A percentile compares a stretch with the other conserved stretches of the same genome.
Conservation (phyloP, 306 rosid species). For the Gastrolobium bilobum region DNA sequence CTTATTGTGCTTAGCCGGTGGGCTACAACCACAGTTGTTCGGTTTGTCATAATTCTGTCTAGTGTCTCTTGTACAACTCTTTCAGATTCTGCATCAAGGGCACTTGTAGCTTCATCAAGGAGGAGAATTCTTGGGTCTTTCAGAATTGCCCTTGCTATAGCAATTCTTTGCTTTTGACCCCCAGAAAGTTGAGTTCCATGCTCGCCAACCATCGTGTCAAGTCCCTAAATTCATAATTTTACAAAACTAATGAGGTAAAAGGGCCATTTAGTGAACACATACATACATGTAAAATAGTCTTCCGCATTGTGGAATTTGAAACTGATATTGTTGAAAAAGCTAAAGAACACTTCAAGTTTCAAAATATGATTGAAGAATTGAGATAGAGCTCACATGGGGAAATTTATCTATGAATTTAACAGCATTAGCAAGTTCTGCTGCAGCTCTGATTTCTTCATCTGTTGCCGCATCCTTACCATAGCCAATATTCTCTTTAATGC, state of each 20-base stretch:
- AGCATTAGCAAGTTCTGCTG: constrained; percentile 85
- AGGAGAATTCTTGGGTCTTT: constrained; percentile 74
- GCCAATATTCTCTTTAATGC: constrained; percentile 82
- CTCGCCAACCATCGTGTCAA: constrained; percentile 82
- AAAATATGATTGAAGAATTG: constrained; percentile 21
- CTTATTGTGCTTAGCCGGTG: constrained; percentile 75
- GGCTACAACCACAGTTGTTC: constrained; percentile 72
- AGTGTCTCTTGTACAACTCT: constrained; percentile 71
- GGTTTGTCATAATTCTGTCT: constrained; percentile 64
- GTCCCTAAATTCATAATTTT: constrained; percentile 43
- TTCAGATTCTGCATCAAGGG: constrained; percentile 73
- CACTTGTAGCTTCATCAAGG: constrained; percentile 76
- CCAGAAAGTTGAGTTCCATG: constrained; percentile 86
- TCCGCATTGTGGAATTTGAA: not conserved
- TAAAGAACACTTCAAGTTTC: not conserved
- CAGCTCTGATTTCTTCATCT: constrained; percentile 70
- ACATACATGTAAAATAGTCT: not conserved
- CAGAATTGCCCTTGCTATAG: constrained; percentile 77
- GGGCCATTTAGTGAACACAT: not conserved
- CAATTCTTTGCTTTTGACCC: constrained; percentile 70
- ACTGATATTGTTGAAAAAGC: not conserved
- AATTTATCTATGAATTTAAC: constrained; percentile 75
- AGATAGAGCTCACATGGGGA: constrained; percentile 61
- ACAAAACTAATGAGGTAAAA: not conserved
- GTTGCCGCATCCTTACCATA: constrained; percentile 81